Evolutionary conservation across 441 rosid genomes (phyloP).

Genomic region (Euphorbia schlechtendalii): DNA sequence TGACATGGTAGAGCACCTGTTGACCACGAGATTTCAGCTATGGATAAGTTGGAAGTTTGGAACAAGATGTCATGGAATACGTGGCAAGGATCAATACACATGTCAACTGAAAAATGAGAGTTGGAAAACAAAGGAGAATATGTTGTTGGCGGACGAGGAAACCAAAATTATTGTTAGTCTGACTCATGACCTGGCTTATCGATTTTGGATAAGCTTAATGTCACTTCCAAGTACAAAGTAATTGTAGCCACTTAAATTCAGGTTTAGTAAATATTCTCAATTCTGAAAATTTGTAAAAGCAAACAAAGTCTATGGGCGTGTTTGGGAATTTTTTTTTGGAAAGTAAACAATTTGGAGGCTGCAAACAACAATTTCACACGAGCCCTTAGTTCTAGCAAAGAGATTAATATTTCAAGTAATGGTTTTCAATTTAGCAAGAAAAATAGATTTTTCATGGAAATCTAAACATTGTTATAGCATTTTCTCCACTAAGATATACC

Average conservation of each 20-base stretch:
- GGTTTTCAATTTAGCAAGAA: not conserved
- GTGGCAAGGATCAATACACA: constrained; percentile 24
- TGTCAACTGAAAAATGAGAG: constrained; percentile 5
- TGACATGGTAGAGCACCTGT: constrained; percentile 24
- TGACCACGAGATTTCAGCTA: constrained; percentile 18
- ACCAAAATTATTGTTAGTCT: no score
- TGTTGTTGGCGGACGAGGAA: constrained; percentile 27
- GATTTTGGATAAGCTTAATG: constrained; percentile 40
- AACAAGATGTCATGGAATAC: constrained; percentile 27
- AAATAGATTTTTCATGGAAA: not conserved
- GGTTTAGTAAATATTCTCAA: not conserved
- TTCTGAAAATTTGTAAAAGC: no score
- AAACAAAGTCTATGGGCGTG: no score
- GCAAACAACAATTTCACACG: no score
- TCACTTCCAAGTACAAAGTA: not conserved
- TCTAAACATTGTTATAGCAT: not conserved
- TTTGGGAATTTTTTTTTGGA: no score
- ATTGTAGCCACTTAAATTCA: not conserved
- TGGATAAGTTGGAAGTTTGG: constrained; percentile 41
- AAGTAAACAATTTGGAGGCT: no score
- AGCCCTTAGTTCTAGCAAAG: no score
- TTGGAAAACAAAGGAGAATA: not conserved
- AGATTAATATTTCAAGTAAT: no score
- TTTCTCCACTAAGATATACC: not conserved
- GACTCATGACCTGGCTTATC: not conserved